Percentiles rank a stretch among this genome's conserved stretches.
Evolutionary conservation across 2,329 filamentous ascomycete species (phyloP).

Genomic region (Leptographium flavum): DNA sequence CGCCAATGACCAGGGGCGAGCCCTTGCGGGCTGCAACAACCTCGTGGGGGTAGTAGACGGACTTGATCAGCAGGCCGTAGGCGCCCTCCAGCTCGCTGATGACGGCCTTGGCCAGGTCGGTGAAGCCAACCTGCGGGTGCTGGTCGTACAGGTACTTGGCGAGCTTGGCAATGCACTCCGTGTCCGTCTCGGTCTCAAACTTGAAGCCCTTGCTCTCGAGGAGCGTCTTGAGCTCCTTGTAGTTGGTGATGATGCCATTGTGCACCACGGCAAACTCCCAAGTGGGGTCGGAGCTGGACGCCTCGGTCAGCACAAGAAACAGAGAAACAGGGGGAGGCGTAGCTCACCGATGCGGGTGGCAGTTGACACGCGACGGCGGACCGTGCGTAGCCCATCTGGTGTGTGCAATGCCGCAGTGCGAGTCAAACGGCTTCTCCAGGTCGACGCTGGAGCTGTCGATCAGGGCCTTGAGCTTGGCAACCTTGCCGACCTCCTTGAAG

Average conservation of each 20-base stretch:
- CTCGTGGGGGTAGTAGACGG: slow-evolving; percentile 95
- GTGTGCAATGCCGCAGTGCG: slow-evolving; percentile 96
- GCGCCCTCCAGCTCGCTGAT: slow-evolving; percentile 97
- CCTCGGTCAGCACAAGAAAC: not conserved
- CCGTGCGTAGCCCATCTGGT: slow-evolving; percentile 98
- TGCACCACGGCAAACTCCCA: slow-evolving; percentile 98
- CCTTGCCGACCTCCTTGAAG: slow-evolving; percentile 99
- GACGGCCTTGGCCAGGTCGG: slow-evolving; percentile 89
- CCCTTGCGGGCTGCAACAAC: slow-evolving; percentile 96
- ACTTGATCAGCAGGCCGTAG: slow-evolving; percentile 95
- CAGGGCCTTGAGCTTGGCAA: slow-evolving; percentile 87
- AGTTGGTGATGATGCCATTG: slow-evolving; percentile 99
- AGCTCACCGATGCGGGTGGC: slow-evolving; percentile 88
- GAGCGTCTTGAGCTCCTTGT: slow-evolving; percentile 96
- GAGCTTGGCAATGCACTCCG: slow-evolving; percentile 97
- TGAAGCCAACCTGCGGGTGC: slow-evolving; percentile 90
- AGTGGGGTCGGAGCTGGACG: slow-evolving; percentile 65
- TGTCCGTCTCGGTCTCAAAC: slow-evolving; percentile 99
- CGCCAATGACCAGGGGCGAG: slow-evolving; percentile 92
- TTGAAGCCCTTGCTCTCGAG: slow-evolving; percentile 89
- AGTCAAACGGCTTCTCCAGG: slow-evolving; percentile 87
- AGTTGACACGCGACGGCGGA: slow-evolving; percentile 83
- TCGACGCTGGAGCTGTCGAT: slow-evolving; percentile 75
- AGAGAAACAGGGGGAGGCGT: not conserved
- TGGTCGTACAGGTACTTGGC: slow-evolving; percentile 96